phyloP scores from a whole-genome alignment of 768 basidiomycete genomes.

The Russula sp. region DNA sequence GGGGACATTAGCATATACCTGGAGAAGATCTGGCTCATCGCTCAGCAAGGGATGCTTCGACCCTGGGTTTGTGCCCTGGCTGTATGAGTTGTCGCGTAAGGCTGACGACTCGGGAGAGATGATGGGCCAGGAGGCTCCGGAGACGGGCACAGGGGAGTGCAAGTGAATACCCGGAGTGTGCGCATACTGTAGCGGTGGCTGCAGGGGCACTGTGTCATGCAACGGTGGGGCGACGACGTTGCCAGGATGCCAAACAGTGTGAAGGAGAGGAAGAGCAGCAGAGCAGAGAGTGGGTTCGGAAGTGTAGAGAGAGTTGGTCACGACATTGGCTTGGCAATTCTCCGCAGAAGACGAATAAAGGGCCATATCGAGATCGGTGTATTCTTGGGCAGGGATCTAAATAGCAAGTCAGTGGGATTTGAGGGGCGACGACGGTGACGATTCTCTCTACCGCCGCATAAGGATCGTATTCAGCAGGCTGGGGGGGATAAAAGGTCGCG shows the following conservation, averaged over 20 bases:
- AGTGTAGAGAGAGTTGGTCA: neutral
- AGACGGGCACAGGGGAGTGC: conserved; percentile 20
- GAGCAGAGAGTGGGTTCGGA: conserved; percentile 6
- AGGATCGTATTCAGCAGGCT: conserved; percentile 5
- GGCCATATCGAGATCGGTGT: conserved; percentile 6
- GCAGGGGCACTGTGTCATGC: neutral
- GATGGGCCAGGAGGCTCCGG: conserved; percentile 14
- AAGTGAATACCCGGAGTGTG: conserved; percentile 9
- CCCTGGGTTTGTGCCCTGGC: neutral
- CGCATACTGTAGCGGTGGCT: neutral
- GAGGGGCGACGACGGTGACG: neutral
- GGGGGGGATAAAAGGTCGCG: conserved; percentile 16
- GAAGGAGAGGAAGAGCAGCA: conserved; percentile 6
- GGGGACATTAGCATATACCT: conserved; percentile 23
- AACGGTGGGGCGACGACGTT: neutral
- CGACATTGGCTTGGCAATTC: conserved; percentile 1
- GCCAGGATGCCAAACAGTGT: conserved; percentile 12
- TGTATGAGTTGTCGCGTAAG: neutral
- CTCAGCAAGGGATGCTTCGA: neutral
- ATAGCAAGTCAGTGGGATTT: neutral
- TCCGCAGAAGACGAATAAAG: conserved; percentile 5
- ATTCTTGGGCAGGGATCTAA: conserved; percentile 13
- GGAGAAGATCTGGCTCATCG: conserved; percentile 15
- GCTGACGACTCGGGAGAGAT: conserved; percentile 9
- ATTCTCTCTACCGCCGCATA: neutral